Conservation (phyloP, 441 rosid species). For the Corymbia citriodora region DNA sequence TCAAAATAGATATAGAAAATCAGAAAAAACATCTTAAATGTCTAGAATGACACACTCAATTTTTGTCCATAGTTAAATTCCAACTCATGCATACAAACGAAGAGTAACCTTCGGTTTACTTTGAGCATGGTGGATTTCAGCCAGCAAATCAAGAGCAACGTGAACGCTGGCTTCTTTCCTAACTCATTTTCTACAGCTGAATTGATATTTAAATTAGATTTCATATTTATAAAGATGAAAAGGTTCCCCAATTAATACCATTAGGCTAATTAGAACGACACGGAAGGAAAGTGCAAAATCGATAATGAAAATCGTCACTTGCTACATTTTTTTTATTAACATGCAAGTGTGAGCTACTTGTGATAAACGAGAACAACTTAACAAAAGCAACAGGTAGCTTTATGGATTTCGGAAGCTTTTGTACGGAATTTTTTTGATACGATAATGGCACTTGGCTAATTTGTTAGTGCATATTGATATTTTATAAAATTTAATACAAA, state of each 20-base stretch:
- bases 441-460: neutral
- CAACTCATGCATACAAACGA: neutral
- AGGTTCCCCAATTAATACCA: neutral
- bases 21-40: neutral
- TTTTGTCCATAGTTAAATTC: neutral
- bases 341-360: neutral
- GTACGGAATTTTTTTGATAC: neutral
- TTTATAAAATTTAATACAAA: neutral
- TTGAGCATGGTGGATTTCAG: neutral
- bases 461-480: neutral
- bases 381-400: neutral
- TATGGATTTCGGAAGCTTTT: neutral
- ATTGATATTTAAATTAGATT: neutral
- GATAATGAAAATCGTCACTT: neutral
- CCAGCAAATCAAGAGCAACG: neutral
- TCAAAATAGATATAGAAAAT: too few relatives aligned
- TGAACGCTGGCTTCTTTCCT: neutral
- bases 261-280: neutral
- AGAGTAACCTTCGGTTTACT: neutral
- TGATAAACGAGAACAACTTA: neutral
- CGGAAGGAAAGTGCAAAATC: neutral
- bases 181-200: neutral
- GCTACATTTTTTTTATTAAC: neutral
- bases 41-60: neutral
- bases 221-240: neutral